phyloP scores from a whole-genome alignment of 106 monocot species.

The Agapanthus africanus region DNA sequence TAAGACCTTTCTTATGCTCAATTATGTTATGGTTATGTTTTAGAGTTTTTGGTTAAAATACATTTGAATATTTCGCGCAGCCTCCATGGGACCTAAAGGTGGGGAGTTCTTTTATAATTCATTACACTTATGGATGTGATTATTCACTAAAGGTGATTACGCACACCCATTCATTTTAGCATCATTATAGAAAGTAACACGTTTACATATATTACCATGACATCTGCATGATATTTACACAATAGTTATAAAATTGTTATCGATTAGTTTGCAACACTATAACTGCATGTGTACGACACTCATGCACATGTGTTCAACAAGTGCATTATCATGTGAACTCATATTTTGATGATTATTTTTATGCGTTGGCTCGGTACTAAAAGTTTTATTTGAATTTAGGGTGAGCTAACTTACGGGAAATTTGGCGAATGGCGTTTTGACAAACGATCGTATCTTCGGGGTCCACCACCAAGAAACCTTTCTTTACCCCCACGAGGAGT shows the following conservation, averaged over 20 bases:
- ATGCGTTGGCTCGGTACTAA: too few relatives aligned
- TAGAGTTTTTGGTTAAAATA: background rate
- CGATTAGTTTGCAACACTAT: too few relatives aligned
- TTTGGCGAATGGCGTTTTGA: conserved; percentile 96
- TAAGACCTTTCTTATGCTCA: too few relatives aligned
- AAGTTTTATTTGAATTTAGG: conserved; percentile 36
- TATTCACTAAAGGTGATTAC: background rate
- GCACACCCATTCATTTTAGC: too few relatives aligned
- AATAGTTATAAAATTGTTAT: too few relatives aligned
- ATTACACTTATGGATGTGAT: conserved; percentile 4
- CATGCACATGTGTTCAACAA: background rate
- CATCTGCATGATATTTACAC: too few relatives aligned
- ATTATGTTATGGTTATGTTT: background rate
- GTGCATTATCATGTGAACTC: background rate
- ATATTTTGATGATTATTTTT: too few relatives aligned
- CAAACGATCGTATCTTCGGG: conserved; percentile 75
- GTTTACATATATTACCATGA: too few relatives aligned
- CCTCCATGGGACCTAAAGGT: background rate
- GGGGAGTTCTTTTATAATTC: background rate
- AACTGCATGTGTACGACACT: background rate
- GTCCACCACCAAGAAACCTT: conserved; percentile 72
- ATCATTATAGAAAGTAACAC: too few relatives aligned
- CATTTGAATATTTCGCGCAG: background rate
- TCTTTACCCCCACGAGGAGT: conserved; percentile 86
- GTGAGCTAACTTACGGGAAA: conserved; percentile 85